Evolutionary conservation across 1,284 basidiomycete genomes (phyloP).

Genomic region (Stygiomarasmius scandens): DNA sequence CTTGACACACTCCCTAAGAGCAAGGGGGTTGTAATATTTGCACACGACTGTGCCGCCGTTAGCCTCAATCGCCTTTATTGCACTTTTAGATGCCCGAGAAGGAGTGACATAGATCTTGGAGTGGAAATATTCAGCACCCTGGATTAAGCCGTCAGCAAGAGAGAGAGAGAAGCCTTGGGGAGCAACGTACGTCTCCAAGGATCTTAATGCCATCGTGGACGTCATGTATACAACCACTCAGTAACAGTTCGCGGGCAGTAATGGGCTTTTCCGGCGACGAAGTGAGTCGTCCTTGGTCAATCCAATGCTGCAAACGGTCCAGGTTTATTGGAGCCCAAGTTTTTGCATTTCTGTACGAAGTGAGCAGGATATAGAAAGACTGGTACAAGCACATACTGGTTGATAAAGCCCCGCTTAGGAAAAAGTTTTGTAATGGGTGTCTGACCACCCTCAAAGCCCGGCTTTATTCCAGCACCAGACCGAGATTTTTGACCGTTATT

Average conservation of each 20-base stretch:
- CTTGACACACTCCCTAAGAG: constrained; percentile 81
- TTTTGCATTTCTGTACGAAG: constrained; percentile 59
- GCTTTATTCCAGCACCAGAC: constrained; percentile 85
- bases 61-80: constrained; percentile 83
- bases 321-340: constrained; percentile 86
- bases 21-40: constrained; percentile 90
- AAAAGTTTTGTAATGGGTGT: constrained; percentile 91
- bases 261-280: constrained; percentile 83
- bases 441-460: constrained; percentile 94
- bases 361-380: neutral
- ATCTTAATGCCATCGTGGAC: constrained; percentile 92
- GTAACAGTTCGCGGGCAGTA: constrained; percentile 83
- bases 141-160: constrained; percentile 10
- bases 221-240: constrained; percentile 87
- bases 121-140: constrained; percentile 73
- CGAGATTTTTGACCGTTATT: constrained; percentile 96
- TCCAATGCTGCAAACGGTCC: constrained; percentile 88
- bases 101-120: constrained; percentile 82
- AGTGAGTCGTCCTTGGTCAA: constrained; percentile 83
- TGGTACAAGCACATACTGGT: constrained; percentile 66
- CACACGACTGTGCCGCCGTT: constrained; percentile 86
- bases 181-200: constrained; percentile 71
- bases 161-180: constrained; percentile 2
- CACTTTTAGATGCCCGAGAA: constrained; percentile 85
- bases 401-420: constrained; percentile 94